Evolutionary conservation across 768 basidiomycete genomes (phyloP).

Genomic region (Agrocybe praecox): DNA sequence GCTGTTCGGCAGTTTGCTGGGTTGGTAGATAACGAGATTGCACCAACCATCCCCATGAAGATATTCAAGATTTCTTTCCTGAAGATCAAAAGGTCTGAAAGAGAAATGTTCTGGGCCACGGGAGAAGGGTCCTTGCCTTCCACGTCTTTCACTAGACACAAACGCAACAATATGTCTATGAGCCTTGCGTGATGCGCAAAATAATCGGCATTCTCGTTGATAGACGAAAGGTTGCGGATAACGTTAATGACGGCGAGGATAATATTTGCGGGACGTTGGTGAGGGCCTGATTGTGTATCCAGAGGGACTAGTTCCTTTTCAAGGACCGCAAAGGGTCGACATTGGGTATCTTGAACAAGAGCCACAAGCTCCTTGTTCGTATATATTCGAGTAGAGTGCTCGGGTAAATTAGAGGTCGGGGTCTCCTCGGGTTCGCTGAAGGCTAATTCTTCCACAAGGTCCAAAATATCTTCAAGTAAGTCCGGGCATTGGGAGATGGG

Average conservation of each 20-base stretch:
- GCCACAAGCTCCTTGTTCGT: slow-evolving; percentile 72
- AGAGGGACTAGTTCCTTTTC: slow-evolving; percentile 49
- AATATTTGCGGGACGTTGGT: slow-evolving; percentile 68
- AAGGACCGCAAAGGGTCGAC: slow-evolving; percentile 61
- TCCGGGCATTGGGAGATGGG: slow-evolving; percentile 77
- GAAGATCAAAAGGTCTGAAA: slow-evolving; percentile 69
- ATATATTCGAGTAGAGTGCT: slow-evolving; percentile 40
- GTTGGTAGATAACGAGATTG: slow-evolving; percentile 48
- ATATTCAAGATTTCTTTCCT: slow-evolving; percentile 80
- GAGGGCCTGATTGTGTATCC: slow-evolving; percentile 53
- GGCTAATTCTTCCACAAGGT: slow-evolving; percentile 82
- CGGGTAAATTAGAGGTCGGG: slow-evolving; percentile 21
- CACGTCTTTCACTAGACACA: slow-evolving; percentile 54
- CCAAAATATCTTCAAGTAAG: slow-evolving; percentile 83
- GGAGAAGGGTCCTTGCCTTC: slow-evolving; percentile 40
- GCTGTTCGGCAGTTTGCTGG: slow-evolving; percentile 49
- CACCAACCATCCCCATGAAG: slow-evolving; percentile 60
- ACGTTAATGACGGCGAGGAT: slow-evolving; percentile 76
- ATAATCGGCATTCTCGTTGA: slow-evolving; percentile 68
- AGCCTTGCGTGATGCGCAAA: slow-evolving; percentile 67
- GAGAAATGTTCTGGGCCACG: slow-evolving; percentile 60
- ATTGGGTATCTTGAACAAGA: slow-evolving; percentile 57
- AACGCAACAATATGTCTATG: slow-evolving; percentile 65
- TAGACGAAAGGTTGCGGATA: slow-evolving; percentile 82
- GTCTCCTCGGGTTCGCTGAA: slow-evolving; percentile 54